A percentile compares a stretch with the other conserved stretches of the same genome.
phyloP scores from a whole-genome alignment of 2,329 filamentous ascomycete species.

The Diplodia intermedia region DNA sequence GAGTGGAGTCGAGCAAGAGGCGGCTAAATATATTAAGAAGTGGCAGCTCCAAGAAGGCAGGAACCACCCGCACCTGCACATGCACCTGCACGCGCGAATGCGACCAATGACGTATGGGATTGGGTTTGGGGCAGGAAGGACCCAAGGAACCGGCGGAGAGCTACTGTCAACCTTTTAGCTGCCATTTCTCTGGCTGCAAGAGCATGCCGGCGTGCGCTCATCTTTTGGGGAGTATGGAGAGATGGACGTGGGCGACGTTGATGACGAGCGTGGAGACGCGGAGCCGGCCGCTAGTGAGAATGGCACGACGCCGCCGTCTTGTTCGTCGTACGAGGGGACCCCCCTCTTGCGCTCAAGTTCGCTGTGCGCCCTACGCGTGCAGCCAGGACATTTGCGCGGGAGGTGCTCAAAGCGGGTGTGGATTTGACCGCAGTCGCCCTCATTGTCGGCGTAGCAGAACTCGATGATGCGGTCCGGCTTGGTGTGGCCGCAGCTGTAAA shows the following conservation, averaged over 20 bases:
- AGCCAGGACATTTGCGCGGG: conserved; percentile 7
- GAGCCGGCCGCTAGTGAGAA: neutral
- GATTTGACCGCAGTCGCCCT: conserved; percentile 22
- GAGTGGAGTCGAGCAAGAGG: too few species aligned
- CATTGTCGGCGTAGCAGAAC: conserved; percentile 22
- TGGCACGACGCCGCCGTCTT: conserved; percentile 10
- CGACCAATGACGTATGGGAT: too few species aligned
- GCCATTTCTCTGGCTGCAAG: neutral
- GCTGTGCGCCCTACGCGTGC: conserved; percentile 6
- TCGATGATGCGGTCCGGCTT: conserved; percentile 27
- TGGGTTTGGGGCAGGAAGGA: too few species aligned
- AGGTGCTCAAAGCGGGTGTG: conserved; percentile 15
- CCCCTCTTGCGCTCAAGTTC: conserved; percentile 18
- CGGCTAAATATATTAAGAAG: too few species aligned
- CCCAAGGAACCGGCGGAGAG: too few species aligned
- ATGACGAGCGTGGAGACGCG: neutral
- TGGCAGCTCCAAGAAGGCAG: too few species aligned
- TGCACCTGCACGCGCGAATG: too few species aligned
- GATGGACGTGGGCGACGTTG: neutral
- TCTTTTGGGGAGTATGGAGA: conserved; percentile 5
- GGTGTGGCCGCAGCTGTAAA: conserved; percentile 27
- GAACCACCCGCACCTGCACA: too few species aligned
- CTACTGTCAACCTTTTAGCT: conserved; percentile 7
- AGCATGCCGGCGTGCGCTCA: neutral
- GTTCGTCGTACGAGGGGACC: conserved; percentile 1